Percentiles rank a stretch among this genome's conserved stretches.
These are phyloP conservation scores for Sugiyamaella pinicola DNA, from an alignment of 1,139 yeast genomes.

Conservation along the genomic window DNA sequence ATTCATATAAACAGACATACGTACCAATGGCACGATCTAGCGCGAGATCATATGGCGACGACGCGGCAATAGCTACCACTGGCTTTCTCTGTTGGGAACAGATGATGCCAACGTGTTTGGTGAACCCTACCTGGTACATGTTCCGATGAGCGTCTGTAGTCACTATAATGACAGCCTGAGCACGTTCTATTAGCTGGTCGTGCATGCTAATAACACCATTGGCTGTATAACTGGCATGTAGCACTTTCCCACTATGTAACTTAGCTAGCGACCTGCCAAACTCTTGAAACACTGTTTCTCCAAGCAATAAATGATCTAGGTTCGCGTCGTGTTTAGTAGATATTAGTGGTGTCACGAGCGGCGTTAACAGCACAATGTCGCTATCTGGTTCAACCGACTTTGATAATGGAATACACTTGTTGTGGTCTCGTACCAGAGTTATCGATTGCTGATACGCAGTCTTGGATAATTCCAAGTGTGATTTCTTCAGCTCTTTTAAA, in stretches of 20 bases:
- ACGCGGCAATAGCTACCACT: slow-evolving; percentile 61
- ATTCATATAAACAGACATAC: slow-evolving; percentile 64
- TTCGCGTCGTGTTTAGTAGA: slow-evolving; percentile 33
- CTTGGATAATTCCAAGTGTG: slow-evolving; percentile 52
- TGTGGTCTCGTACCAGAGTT: slow-evolving; percentile 59
- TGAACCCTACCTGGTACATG: slow-evolving; percentile 67
- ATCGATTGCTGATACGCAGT: slow-evolving; percentile 57
- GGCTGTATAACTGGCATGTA: slow-evolving; percentile 66
- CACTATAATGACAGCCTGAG: slow-evolving; percentile 59
- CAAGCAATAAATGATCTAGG: slow-evolving; percentile 45
- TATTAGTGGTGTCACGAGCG: slow-evolving; percentile 52
- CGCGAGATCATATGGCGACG: slow-evolving; percentile 65
- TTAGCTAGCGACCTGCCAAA: slow-evolving; percentile 38
- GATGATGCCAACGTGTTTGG: slow-evolving; percentile 58
- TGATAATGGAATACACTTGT: slow-evolving; percentile 55
- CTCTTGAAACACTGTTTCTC: slow-evolving; percentile 60
- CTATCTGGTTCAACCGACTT: slow-evolving; percentile 46
- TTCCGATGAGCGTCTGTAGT: slow-evolving; percentile 66
- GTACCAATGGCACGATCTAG: slow-evolving; percentile 58
- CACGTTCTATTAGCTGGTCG: slow-evolving; percentile 57
- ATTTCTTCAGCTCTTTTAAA: slow-evolving; percentile 45
- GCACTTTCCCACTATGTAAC: slow-evolving; percentile 49
- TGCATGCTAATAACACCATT: slow-evolving; percentile 63
- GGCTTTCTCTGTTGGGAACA: slow-evolving; percentile 61
- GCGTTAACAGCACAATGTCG: slow-evolving; percentile 54